A percentile compares a stretch with the other conserved stretches of the same genome.
Conservation (phyloP, 2,329 filamentous ascomycete species). For the Gnomoniopsis smithogilvyi region DNA sequence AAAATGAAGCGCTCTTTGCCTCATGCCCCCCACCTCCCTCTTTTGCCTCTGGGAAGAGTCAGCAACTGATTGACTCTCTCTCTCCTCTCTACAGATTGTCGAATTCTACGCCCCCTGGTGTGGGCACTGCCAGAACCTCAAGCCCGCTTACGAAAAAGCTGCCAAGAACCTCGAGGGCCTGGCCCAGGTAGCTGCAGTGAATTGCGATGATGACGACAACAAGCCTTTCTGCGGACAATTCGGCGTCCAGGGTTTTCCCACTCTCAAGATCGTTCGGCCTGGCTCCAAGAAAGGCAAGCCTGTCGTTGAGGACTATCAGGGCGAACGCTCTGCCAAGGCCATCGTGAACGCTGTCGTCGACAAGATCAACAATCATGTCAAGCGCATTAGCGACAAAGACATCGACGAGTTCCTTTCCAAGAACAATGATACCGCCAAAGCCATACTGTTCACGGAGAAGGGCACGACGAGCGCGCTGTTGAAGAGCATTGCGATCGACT, state of each 20-base stretch:
- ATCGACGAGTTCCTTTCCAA: constrained; percentile 70
- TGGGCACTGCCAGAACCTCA: constrained; percentile 93
- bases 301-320: constrained; percentile 86
- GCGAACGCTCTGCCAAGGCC: constrained; percentile 74
- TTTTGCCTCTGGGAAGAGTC: not conserved
- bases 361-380: constrained; percentile 90
- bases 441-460: constrained; percentile 91
- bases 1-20: not conserved
- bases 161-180: constrained; percentile 86
- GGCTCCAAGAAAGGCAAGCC: constrained; percentile 74
- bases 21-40: not conserved
- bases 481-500: constrained; percentile 86
- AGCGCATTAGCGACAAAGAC: constrained; percentile 74
- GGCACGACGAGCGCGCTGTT: constrained; percentile 80
- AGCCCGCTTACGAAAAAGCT: constrained; percentile 92
- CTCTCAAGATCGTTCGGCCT: constrained; percentile 87
- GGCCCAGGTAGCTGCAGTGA: constrained; percentile 89
- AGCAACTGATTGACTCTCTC: not conserved
- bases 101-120: constrained; percentile 99
- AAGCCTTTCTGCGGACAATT: constrained; percentile 82
- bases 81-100: constrained; percentile 43
- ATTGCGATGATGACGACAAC: constrained; percentile 93
- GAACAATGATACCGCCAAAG: constrained; percentile 71
- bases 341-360: constrained; percentile 84
- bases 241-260: constrained; percentile 92